phyloP scores from a whole-genome alignment of 345 rosid genomes.

The Eucalyptus marginata region DNA sequence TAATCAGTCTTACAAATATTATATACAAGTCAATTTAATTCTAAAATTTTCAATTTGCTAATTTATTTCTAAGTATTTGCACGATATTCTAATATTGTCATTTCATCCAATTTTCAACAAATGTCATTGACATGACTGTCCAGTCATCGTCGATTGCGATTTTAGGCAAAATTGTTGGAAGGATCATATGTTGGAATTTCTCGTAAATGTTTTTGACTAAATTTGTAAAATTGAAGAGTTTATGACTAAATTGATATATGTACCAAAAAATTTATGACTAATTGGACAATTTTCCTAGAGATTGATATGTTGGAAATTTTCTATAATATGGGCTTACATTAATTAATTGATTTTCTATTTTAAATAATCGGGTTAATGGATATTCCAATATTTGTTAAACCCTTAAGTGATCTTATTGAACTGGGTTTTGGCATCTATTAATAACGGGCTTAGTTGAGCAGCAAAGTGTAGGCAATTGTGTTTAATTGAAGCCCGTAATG shows the following conservation, averaged over 20 bases:
- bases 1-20: background rate
- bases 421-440: too few species aligned
- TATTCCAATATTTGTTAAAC: too few species aligned
- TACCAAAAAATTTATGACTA: background rate
- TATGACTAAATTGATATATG: rapidly evolving
- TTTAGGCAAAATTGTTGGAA: background rate
- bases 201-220: rapidly evolving
- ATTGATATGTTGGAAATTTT: background rate
- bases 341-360: too few species aligned
- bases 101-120: background rate
- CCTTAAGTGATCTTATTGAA: too few species aligned
- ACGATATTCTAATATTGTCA: background rate
- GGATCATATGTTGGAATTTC: background rate
- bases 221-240: background rate
- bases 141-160: rapidly evolving
- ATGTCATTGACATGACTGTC: rapidly evolving
- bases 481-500: too few species aligned
- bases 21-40: background rate
- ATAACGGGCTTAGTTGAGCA: too few species aligned
- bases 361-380: too few species aligned
- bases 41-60: background rate
- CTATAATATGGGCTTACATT: too few species aligned
- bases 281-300: background rate
- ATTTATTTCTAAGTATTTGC: background rate
- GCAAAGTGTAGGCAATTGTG: too few species aligned